phyloP scores from a whole-genome alignment of 2,329 filamentous ascomycete genomes.

The Grosmannia serpens region DNA sequence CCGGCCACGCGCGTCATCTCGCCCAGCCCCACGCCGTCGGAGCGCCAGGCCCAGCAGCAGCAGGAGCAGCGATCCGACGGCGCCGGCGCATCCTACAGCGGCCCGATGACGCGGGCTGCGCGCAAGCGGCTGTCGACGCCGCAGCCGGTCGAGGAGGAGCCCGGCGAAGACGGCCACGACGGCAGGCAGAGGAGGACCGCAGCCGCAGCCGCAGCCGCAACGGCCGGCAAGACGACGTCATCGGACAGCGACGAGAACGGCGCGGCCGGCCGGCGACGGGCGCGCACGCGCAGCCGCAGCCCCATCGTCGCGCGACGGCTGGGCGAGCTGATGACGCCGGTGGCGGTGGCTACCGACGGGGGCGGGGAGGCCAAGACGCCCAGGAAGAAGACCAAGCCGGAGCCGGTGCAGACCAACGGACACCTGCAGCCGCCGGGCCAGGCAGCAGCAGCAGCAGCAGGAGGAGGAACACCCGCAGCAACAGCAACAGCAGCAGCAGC shows the following conservation, averaged over 20 bases:
- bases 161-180: slow-evolving; percentile 28
- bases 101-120: slow-evolving; percentile 66
- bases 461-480: no score
- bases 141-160: slow-evolving; percentile 47
- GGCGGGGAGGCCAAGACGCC: slow-evolving; percentile 19
- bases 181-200: not conserved
- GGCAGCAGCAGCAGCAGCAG: no score
- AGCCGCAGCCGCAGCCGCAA: not conserved
- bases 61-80: slow-evolving; percentile 12
- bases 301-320: slow-evolving; percentile 44
- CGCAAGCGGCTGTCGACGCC: slow-evolving; percentile 44
- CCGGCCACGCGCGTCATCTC: slow-evolving; percentile 80
- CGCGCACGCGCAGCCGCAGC: slow-evolving; percentile 61
- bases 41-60: slow-evolving; percentile 35
- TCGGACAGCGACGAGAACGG: slow-evolving; percentile 25
- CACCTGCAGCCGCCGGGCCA: slow-evolving; percentile 56
- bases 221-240: slow-evolving; percentile 23
- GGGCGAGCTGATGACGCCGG: slow-evolving; percentile 37
- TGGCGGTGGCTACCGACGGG: slow-evolving; percentile 40
- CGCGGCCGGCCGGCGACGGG: slow-evolving; percentile 42
- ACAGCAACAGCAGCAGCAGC: no score
- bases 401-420: slow-evolving; percentile 37
- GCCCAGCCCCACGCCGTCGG: slow-evolving; percentile 67
- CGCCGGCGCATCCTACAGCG: slow-evolving; percentile 41
- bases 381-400: slow-evolving; percentile 11